Percentiles rank a stretch among this genome's conserved stretches.
Conservation (phyloP, 169 alveolate species). For the Eimeria praecox region DNA sequence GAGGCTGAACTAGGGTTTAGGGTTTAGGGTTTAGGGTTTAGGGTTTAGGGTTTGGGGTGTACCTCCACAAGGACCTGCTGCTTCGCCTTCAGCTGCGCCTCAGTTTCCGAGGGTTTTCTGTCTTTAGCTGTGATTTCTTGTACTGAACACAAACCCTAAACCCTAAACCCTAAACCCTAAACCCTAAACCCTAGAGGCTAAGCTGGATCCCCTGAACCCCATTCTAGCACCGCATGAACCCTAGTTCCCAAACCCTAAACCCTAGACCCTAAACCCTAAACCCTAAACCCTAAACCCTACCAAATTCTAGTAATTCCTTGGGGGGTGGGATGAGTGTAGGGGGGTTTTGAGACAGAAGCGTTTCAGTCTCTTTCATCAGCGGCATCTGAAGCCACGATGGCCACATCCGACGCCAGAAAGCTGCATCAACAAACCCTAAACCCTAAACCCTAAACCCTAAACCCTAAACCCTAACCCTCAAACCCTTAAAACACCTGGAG, state of each 20-base stretch:
- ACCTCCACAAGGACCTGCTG: slow-evolving; percentile 25
- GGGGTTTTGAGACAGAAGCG: neutral
- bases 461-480: slow-evolving; percentile 10
- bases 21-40: neutral
- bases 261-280: slow-evolving; percentile 20
- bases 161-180: slow-evolving; percentile 32
- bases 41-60: neutral
- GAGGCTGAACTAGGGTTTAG: neutral
- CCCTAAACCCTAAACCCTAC: slow-evolving; percentile 27
- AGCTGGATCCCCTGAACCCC: neutral
- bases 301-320: neutral
- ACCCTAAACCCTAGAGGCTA: neutral
- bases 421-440: neutral
- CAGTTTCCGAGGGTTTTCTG: neutral
- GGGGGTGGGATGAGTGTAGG: slow-evolving; percentile 10
- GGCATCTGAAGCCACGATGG: slow-evolving; percentile 54
- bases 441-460: slow-evolving; percentile 19
- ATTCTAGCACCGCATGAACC: neutral
- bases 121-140: neutral
- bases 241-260: neutral
- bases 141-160: slow-evolving; percentile 25
- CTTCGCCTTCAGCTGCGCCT: neutral
- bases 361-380: neutral
- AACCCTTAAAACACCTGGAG: neutral
- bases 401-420: slow-evolving; percentile 45